phyloP scores from a whole-genome alignment of 139 green algal species.

The Chlorella vulgaris region DNA sequence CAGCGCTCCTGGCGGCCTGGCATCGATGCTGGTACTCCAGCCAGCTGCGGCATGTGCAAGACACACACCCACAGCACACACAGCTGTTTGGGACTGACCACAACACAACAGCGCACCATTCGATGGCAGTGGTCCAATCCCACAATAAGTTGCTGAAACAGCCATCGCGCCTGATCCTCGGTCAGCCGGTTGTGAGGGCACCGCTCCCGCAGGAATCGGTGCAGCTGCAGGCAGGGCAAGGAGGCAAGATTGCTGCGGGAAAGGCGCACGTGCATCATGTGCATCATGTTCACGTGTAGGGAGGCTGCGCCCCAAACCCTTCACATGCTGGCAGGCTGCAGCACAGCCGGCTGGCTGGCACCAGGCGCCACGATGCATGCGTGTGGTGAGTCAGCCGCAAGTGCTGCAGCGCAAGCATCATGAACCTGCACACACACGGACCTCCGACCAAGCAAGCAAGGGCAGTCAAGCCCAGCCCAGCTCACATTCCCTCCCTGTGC shows the following conservation, averaged over 20 bases:
- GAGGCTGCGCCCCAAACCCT: too few relatives aligned
- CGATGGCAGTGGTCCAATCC: constrained; percentile 66
- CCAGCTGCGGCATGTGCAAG: not conserved
- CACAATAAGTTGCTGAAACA: constrained; percentile 72
- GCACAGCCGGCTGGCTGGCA: not conserved
- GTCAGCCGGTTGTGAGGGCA: constrained; percentile 41
- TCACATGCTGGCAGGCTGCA: too few relatives aligned
- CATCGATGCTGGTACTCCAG: too few relatives aligned
- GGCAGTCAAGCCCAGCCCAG: not conserved
- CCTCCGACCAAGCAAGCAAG: too few relatives aligned
- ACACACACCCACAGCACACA: not conserved
- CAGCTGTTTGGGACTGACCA: not conserved
- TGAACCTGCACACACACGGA: too few relatives aligned
- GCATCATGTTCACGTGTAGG: too few relatives aligned
- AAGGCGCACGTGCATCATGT: too few relatives aligned
- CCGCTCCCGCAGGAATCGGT: constrained; percentile 39
- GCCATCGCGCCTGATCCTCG: constrained; percentile 53
- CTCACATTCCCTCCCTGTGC: constrained; percentile 72
- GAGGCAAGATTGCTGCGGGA: too few relatives aligned
- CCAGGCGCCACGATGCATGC: too few relatives aligned
- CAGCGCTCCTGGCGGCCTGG: too few relatives aligned
- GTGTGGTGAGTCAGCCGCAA: too few relatives aligned
- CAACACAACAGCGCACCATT: constrained; percentile 35
- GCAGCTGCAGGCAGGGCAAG: constrained; percentile 18
- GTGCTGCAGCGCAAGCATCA: too few relatives aligned